Evolutionary conservation across 164 flowering plant species (phyloP).

Genomic region (Nymphaea thermarum): DNA sequence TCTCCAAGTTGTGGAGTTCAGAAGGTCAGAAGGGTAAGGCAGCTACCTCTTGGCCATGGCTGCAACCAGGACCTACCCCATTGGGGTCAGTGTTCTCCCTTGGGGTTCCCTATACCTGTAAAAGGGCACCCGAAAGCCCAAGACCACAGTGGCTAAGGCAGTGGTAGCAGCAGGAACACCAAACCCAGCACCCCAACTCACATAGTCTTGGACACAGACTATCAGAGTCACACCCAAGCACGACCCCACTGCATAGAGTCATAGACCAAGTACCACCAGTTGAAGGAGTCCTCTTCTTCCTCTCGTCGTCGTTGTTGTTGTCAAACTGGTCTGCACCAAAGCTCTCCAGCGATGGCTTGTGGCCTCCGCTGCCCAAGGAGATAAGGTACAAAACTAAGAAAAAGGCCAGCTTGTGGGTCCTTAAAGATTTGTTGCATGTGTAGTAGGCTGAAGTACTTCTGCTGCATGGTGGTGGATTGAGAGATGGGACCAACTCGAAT

Average conservation of each 20-base stretch:
- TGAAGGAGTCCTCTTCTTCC: slow-evolving; percentile 73
- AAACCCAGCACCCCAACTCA: slow-evolving; percentile 68
- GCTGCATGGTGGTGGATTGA: slow-evolving; percentile 20
- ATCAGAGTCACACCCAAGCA: slow-evolving; percentile 66
- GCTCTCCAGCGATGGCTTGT: slow-evolving; percentile 84
- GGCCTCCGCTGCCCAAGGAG: slow-evolving; percentile 86
- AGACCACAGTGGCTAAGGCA: slow-evolving; percentile 39
- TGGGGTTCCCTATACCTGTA: slow-evolving; percentile 48
- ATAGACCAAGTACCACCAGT: slow-evolving; percentile 90
- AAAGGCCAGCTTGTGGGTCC: slow-evolving; percentile 48
- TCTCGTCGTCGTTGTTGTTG: slow-evolving; percentile 40
- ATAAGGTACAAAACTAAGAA: slow-evolving; percentile 67
- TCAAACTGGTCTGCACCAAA: slow-evolving; percentile 97
- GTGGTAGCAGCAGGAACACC: slow-evolving; percentile 40
- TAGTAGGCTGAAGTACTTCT: neutral
- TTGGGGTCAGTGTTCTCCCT: slow-evolving; percentile 82
- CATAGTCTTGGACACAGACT: slow-evolving; percentile 73
- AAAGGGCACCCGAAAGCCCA: slow-evolving; percentile 43
- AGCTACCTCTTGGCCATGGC: slow-evolving; percentile 61
- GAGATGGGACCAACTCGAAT: slow-evolving; percentile 44
- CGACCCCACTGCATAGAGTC: slow-evolving; percentile 54
- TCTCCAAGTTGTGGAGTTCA: slow-evolving; percentile 39
- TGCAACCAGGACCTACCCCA: slow-evolving; percentile 71
- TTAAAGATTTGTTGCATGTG: slow-evolving; percentile 29
- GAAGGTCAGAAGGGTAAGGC: slow-evolving; percentile 40